A percentile compares a stretch with the other conserved stretches of the same genome.
Conservation (phyloP, 805 yeast genomes). For the Candida andamanensis region DNA sequence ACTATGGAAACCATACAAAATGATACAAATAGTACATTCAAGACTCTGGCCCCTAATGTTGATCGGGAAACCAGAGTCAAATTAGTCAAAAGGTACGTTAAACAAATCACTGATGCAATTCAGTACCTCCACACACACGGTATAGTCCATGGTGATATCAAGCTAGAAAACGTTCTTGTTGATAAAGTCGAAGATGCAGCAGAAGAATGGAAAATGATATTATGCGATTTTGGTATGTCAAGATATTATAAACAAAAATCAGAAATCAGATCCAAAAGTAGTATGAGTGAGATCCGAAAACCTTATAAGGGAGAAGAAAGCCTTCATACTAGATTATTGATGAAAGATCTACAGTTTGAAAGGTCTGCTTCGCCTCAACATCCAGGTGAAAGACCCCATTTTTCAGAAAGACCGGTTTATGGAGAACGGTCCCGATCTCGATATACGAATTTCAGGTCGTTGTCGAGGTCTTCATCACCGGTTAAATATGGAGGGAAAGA, state of each 20-base stretch:
- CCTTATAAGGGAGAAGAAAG: constrained; percentile 33
- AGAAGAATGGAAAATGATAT: constrained; percentile 34
- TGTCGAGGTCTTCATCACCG: constrained; percentile 12
- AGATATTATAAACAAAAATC: constrained; percentile 20
- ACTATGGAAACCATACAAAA: background rate
- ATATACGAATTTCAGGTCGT: constrained; percentile 7
- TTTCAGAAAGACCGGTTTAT: too few relatives aligned
- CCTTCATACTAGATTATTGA: constrained; percentile 9
- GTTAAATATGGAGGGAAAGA: constrained; percentile 1
- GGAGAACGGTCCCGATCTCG: constrained; percentile 5
- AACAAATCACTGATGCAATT: constrained; percentile 57
- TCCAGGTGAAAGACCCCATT: too few relatives aligned
- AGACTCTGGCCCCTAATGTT: background rate
- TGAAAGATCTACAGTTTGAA: constrained; percentile 7
- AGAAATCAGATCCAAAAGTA: constrained; percentile 12
- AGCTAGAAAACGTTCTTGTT: constrained; percentile 73
- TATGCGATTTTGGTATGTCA: constrained; percentile 92
- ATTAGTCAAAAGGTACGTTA: constrained; percentile 6
- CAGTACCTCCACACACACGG: constrained; percentile 53
- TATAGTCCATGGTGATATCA: constrained; percentile 77
- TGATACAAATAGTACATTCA: background rate
- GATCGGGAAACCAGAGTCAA: constrained; percentile 4
- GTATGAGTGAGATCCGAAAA: constrained; percentile 24
- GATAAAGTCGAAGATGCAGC: constrained; percentile 28
- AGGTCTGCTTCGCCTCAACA: too few relatives aligned